phyloP scores from a whole-genome alignment of 2,329 filamentous ascomycete genomes.

The Torrubiella hemipterigena region DNA sequence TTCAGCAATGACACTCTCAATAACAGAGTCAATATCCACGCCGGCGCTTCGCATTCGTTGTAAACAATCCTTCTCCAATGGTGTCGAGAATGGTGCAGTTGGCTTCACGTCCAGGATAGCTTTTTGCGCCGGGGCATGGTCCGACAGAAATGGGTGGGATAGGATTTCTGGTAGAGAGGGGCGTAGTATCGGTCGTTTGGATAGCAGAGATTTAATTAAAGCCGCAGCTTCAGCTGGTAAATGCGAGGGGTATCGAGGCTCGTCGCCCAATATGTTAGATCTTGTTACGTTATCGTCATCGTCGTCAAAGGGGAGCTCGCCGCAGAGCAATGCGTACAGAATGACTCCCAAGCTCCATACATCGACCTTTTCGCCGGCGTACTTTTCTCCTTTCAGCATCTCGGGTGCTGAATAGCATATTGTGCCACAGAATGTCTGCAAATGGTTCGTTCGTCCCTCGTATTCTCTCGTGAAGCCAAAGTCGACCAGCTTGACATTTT shows the following conservation, averaged over 20 bases:
- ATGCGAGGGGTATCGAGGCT: constrained; percentile 73
- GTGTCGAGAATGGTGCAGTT: constrained; percentile 71
- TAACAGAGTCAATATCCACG: constrained; percentile 86
- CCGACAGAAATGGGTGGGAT: constrained; percentile 74
- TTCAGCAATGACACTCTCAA: constrained; percentile 85
- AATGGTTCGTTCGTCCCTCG: constrained; percentile 83
- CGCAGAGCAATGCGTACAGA: constrained; percentile 68
- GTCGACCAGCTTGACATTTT: constrained; percentile 94
- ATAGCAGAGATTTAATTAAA: constrained; percentile 69
- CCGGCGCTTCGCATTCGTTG: constrained; percentile 89
- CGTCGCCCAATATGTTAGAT: constrained; percentile 69
- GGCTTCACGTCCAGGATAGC: constrained; percentile 76
- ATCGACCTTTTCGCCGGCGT: constrained; percentile 94
- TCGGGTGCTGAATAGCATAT: constrained; percentile 97
- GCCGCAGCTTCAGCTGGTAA: constrained; percentile 67
- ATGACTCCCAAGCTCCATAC: constrained; percentile 89
- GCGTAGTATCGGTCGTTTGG: constrained; percentile 76
- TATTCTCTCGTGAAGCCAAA: constrained; percentile 98
- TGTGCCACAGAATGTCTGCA: constrained; percentile 96
- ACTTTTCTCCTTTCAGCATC: constrained; percentile 97
- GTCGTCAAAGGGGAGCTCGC: constrained; percentile 89
- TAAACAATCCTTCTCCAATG: constrained; percentile 80
- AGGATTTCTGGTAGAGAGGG: constrained; percentile 78
- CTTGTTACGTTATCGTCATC: constrained; percentile 87
- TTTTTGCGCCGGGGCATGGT: constrained; percentile 79